Conservation (phyloP, 352 stramenopile genomes). For the Phytophthora pseudosyringae region DNA sequence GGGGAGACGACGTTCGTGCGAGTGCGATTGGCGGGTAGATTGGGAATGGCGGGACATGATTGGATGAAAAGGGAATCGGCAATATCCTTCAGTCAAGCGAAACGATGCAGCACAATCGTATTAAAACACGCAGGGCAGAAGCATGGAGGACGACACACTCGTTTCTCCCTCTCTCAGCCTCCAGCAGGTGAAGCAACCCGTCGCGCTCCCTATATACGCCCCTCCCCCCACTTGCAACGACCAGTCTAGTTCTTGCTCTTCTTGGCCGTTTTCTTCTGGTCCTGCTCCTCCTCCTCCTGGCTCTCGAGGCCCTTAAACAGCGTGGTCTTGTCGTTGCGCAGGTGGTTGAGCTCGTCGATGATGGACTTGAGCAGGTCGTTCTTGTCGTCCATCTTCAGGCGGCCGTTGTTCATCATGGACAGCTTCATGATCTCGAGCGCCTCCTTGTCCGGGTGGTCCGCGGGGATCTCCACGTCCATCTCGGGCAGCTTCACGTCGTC, state of each 20-base stretch:
- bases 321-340: slow-evolving; percentile 87
- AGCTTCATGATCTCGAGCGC: slow-evolving; percentile 91
- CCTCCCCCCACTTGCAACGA: slow-evolving; percentile 1
- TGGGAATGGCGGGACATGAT: neutral
- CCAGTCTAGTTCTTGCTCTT: slow-evolving; percentile 30
- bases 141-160: neutral
- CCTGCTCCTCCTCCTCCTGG: slow-evolving; percentile 22
- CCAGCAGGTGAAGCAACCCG: neutral
- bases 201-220: slow-evolving; percentile 22
- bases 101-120: slow-evolving; percentile 25
- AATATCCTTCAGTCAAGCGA: neutral
- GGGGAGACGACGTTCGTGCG: slow-evolving; percentile 11
- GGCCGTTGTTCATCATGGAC: slow-evolving; percentile 89
- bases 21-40: slow-evolving; percentile 21
- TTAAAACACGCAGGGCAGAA: slow-evolving; percentile 23
- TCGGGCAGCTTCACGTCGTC: slow-evolving; percentile 74
- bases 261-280: slow-evolving; percentile 16
- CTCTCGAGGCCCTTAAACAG: slow-evolving; percentile 82
- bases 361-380: slow-evolving; percentile 85
- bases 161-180: neutral
- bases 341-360: slow-evolving; percentile 81
- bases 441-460: slow-evolving; percentile 77
- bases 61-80: slow-evolving; percentile 22
- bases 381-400: slow-evolving; percentile 90
- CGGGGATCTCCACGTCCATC: slow-evolving; percentile 72